Percentiles rank a stretch among this genome's conserved stretches.
Evolutionary conservation across 345 rosid species (phyloP).

Genomic region (Populus ilicifolia): DNA sequence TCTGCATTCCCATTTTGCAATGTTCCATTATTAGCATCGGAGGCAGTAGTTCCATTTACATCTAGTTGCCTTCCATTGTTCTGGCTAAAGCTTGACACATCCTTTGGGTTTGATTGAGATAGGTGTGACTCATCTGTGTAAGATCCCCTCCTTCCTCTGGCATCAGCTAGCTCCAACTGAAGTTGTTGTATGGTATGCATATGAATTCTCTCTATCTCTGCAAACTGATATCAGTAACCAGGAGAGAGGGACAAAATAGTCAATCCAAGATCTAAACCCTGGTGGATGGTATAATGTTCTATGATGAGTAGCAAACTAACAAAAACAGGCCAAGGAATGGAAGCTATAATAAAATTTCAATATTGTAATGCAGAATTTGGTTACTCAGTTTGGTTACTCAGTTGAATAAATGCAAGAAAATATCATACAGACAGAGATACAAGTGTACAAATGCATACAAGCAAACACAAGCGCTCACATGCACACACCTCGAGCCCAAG

Average conservation of each 20-base stretch:
- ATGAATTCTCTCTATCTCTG: constrained; percentile 87
- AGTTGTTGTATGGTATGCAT: constrained; percentile 80
- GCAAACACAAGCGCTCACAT: background rate
- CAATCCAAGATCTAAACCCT: constrained; percentile 11
- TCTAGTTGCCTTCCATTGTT: constrained; percentile 52
- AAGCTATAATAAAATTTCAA: background rate
- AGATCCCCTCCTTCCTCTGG: constrained; percentile 61
- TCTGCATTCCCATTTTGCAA: constrained; percentile 54
- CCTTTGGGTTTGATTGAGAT: constrained; percentile 47
- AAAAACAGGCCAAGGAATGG: background rate
- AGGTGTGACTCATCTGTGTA: constrained; percentile 50
- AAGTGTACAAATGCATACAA: background rate
- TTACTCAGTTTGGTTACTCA: too few species aligned
- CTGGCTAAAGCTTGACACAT: constrained; percentile 50
- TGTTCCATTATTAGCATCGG: constrained; percentile 29
- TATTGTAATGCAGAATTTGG: background rate
- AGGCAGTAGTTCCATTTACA: constrained; percentile 39
- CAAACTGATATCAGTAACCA: constrained; percentile 50
- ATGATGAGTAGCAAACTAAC: background rate
- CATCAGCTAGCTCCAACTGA: constrained; percentile 74
- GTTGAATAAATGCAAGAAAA: too few species aligned
- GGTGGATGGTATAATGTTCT: background rate
- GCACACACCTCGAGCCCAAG: background rate
- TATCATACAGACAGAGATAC: too few species aligned
- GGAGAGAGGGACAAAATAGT: background rate